Base-by-base conservation (phyloP, 495 filamentous ascomycete genomes). In the Daldinia loculata region DNA sequence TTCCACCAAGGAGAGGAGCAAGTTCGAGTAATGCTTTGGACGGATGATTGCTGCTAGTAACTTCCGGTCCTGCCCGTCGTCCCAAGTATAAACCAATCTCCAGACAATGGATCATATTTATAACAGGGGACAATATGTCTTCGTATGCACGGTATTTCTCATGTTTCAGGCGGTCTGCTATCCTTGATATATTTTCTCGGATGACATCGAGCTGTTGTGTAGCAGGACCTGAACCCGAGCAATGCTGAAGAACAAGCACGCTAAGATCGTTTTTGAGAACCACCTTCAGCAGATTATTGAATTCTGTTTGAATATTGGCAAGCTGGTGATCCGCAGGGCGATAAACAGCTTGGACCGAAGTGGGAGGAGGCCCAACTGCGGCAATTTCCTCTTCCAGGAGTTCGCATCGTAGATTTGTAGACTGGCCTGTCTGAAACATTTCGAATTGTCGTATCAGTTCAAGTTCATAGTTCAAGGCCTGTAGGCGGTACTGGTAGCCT, bases 41-140 rank as follows among this genome's bases (percentile, higher is more conserved):
- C 57, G 66, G 30, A 43, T 62, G 58, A 14, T 78, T 27, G 65
- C 72, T 72, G 57, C 74, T 65, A 52, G 72, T 62, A 6, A 76
- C 61, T 24, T 75, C 17, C 4, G 75, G 66, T 6, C 67, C 65
- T n/a, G 78, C 69, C 43, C 83, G 74, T 30, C 71, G 83, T 39
- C 84, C 83, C 30, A 97, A 78, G 15, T 86, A 90, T 32, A 97
- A 75, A 12, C 94, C 93, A 62, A 95, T 76, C 67, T 91, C 90
- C 11, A 99, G 83, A 61, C 92, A 90, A 60, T 91, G 88, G 8
- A 98, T 84, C 70, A 98, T 93, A 51, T 90, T 92, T 64, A 94
- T 84, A 43, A 93, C 81, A 2, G 94, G 94, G 53, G 84, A 84
- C 0, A 90, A 91, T 55, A 98, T 84, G 77, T 99, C 95, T 61